Evolutionary conservation across 257 asterid genomes (phyloP), one percentile per base, ranked within the genome.

Genomic region (Verbena officinalis): DNA sequence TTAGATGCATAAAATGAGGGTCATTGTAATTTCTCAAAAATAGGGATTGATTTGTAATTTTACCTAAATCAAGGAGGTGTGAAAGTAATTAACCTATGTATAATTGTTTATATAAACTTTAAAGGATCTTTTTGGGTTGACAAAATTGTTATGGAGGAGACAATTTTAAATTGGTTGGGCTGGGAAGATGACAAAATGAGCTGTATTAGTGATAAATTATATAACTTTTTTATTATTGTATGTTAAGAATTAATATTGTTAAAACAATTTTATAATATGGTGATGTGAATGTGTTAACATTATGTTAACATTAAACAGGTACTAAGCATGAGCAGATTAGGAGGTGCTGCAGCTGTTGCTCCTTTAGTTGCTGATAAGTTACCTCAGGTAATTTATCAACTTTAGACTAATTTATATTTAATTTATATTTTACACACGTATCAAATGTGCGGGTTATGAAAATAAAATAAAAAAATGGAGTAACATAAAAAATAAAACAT

Each of bases 281-380:
- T 9, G 7, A 30, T 30, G 36, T 30, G 36, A 2, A 7, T 30
- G 36, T 15, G n/a, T n/a, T n/a, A n/a, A n/a, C n/a, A n/a, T n/a
- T n/a, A n/a, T n/a, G n/a, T n/a, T n/a, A n/a, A n/a, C n/a, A n/a
- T n/a, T n/a, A n/a, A n/a, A 69, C 77, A 91, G 98, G 96, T 92
- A 53, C 82, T 92, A 23, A 89, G 97, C 73, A 77, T 92, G 89
- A 92, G 98, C 75, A 86, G 98, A 76, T 82, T 92, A 72, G 98
- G 98, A 0, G 94, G 95, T 64, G 97, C 96, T 66, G 79, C 84
- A 55, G 91, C 97, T 44, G 89, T 72, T 77, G 78, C 90, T 24
- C 96, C 98, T 38, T 74, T 73, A 31, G 82, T 79, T 22, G 85
- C 87, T 65, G 88, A 81, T 77, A 76, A 71, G 73, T 78, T 95